phyloP scores from a whole-genome alignment of 148 eudicot species.

The Amaranthus palmeri region DNA sequence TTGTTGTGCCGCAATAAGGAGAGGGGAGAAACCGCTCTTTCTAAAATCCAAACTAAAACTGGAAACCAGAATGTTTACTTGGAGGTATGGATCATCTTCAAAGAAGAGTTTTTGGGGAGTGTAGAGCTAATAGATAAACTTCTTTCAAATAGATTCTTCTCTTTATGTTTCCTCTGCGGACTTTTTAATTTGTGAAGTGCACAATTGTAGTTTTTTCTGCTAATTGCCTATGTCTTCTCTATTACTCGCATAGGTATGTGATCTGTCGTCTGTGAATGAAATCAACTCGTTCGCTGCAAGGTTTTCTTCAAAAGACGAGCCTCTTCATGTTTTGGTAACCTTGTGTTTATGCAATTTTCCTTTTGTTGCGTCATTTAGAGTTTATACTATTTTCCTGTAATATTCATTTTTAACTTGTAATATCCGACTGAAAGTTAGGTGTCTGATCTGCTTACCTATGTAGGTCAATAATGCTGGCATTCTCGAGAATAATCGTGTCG shows the following conservation, averaged over 20 bases:
- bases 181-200: conserved; percentile 13
- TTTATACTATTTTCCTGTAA: neutral
- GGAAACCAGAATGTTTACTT: conserved; percentile 73
- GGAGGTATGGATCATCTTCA: conserved; percentile 46
- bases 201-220: neutral
- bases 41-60: conserved; percentile 61
- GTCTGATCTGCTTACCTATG: conserved; percentile 14
- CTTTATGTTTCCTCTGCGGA: neutral
- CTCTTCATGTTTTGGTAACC: conserved; percentile 78
- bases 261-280: conserved; percentile 69
- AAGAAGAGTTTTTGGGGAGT: neutral
- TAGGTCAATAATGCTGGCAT: conserved; percentile 95
- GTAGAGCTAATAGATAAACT: neutral
- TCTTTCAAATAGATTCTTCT: neutral
- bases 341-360: neutral
- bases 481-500: conserved; percentile 49
- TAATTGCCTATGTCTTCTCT: conserved; percentile 14
- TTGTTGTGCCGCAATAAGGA: conserved; percentile 90
- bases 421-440: neutral
- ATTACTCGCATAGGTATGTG: conserved; percentile 58
- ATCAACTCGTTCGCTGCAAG: conserved; percentile 68
- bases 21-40: conserved; percentile 85
- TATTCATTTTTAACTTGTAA: neutral
- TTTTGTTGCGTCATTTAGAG: neutral
- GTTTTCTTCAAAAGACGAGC: conserved; percentile 52